phyloP scores from a whole-genome alignment of 169 alveolate genomes.

The Neospora caninum region DNA sequence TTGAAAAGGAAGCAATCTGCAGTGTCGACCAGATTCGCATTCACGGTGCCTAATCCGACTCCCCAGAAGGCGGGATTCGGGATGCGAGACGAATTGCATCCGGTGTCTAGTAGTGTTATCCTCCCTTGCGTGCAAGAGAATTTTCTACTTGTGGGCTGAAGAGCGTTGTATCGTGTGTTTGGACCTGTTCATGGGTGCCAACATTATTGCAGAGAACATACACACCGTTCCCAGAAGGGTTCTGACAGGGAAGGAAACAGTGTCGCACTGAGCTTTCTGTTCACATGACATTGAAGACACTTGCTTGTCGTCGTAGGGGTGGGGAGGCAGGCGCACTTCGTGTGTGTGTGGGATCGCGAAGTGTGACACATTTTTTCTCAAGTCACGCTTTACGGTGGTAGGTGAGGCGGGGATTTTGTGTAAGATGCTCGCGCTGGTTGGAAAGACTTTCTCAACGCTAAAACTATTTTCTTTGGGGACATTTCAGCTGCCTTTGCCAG shows the following conservation, averaged over 20 bases:
- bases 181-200: no score
- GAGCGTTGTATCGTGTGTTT: no score
- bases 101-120: neutral
- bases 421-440: neutral
- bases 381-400: neutral
- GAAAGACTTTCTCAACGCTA: neutral
- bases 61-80: neutral
- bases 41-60: conserved; percentile 85
- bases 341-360: neutral
- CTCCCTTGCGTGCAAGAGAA: no score
- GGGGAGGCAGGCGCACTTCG: neutral
- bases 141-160: no score
- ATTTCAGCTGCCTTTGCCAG: no score
- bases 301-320: neutral
- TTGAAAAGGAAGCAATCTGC: conserved; percentile 89
- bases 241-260: neutral
- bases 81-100: neutral
- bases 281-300: neutral
- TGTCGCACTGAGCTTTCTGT: neutral
- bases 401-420: neutral
- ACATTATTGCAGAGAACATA: no score
- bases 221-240: neutral
- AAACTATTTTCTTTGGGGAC: neutral
- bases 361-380: neutral
- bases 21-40: conserved; percentile 88